phyloP scores from a whole-genome alignment of 148 eudicot genomes.

The Euryodendron excelsum region DNA sequence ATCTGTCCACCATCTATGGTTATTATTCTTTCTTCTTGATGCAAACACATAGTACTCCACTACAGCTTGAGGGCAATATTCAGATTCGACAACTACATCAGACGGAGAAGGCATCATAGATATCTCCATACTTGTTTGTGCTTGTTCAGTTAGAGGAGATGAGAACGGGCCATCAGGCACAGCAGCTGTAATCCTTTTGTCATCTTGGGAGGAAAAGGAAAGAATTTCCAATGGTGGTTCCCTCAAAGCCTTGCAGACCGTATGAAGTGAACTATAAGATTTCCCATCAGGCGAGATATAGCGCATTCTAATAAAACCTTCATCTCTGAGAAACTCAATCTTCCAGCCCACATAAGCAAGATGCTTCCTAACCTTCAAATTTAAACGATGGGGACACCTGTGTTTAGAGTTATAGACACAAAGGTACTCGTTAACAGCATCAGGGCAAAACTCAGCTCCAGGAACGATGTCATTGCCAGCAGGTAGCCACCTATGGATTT shows the following conservation, averaged over 20 bases:
- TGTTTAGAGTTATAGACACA: not conserved
- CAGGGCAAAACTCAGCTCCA: conserved; percentile 47
- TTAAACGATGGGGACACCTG: not conserved
- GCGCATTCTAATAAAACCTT: conserved; percentile 16
- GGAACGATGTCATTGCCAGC: conserved; percentile 28
- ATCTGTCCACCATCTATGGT: too few relatives aligned
- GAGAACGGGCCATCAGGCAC: not conserved
- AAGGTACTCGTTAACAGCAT: conserved; percentile 34
- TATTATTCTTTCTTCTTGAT: not conserved
- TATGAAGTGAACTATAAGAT: conserved; percentile 31
- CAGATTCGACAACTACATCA: conserved; percentile 22
- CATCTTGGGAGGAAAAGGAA: conserved; percentile 17
- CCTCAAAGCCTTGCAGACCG: conserved; percentile 22
- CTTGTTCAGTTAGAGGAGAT: not conserved
- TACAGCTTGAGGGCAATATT: conserved; percentile 57
- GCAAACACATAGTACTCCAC: conserved; percentile 27
- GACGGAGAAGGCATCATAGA: not conserved
- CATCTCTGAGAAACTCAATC: conserved; percentile 31
- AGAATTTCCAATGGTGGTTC: conserved; percentile 2
- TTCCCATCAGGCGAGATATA: conserved; percentile 55
- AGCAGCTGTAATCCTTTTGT: conserved; percentile 7
- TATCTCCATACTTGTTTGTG: conserved; percentile 4
- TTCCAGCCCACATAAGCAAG: conserved; percentile 64
- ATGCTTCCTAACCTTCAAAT: conserved; percentile 54
- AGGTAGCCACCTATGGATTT: conserved; percentile 31